Evolutionary conservation across 768 basidiomycete genomes (phyloP).

Genomic region (Lyophyllum decastes): DNA sequence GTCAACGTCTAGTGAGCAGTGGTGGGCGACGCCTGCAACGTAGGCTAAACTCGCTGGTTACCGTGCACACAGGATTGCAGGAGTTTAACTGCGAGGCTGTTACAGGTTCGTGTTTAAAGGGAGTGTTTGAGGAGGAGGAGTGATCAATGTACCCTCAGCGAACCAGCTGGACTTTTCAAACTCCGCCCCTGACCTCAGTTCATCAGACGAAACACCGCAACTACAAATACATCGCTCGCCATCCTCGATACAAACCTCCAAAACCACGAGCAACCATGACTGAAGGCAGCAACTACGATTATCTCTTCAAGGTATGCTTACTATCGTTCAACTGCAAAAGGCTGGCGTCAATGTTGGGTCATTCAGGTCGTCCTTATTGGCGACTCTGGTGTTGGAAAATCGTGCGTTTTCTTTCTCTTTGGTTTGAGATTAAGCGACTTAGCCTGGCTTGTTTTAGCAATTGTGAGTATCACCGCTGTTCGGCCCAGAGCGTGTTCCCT

Average conservation of each 20-base stretch:
- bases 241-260: slow-evolving; percentile 21
- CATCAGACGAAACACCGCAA: slow-evolving; percentile 14
- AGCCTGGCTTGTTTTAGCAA: slow-evolving; percentile 44
- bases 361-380: slow-evolving; percentile 91
- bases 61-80: neutral
- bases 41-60: neutral
- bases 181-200: slow-evolving; percentile 22
- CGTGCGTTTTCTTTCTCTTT: slow-evolving; percentile 62
- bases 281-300: slow-evolving; percentile 96
- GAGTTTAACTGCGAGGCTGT: neutral
- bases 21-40: neutral
- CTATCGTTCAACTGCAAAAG: neutral
- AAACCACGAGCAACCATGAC: slow-evolving; percentile 54
- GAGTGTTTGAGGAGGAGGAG: slow-evolving; percentile 1
- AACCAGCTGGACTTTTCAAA: slow-evolving; percentile 20
- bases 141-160: neutral
- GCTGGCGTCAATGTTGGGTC: slow-evolving; percentile 9
- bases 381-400: slow-evolving; percentile 99
- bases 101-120: slow-evolving; percentile 5
- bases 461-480: slow-evolving; percentile 42
- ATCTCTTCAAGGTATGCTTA: slow-evolving; percentile 89
- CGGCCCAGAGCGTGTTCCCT: slow-evolving; percentile 11
- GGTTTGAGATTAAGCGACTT: slow-evolving; percentile 4
- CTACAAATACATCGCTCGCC: slow-evolving; percentile 16
- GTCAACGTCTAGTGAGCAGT: neutral